Evolutionary conservation across 768 basidiomycete species (phyloP), one percentile per base, ranked within the genome.

Genomic region (Udeniomyces megalosporus): DNA sequence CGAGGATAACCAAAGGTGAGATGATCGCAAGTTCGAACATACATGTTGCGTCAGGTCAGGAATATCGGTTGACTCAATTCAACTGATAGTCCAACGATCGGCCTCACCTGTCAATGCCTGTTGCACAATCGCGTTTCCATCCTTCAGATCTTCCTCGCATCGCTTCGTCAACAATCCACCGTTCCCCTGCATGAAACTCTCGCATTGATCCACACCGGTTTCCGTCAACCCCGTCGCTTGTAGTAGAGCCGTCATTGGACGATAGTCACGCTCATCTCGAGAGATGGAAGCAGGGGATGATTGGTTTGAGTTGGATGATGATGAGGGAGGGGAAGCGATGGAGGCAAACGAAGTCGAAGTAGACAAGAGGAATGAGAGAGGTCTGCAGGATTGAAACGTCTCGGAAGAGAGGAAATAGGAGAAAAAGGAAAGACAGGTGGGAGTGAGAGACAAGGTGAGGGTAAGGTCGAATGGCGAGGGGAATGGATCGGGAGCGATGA

Each of bases 351-450:
- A 58, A 0, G 63, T 31, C 0, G 61, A 63, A 3, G 58, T 46
- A 14, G 51, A 46, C 22, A 81, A 70, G 46, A 89, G 78, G 35
- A 88, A 67, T 2, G 84, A 84, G 71, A 89, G 82, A 0, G 86
- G 80, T 7, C 88, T 80, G 70, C 87, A 90, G n/a, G 78, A 70
- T n/a, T 82, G 77, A 70, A 89, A 88, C 0, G 81, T 68, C 4
- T 71, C 51, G 2, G 78, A 73, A 64, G 76, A 75, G 0, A 85
- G 84, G 83, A 90, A 88, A 65, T 85, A 86, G 17, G 74, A 66
- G 71, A 90, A 85, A 72, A 88, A 90, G 48, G 77, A 76, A 52
- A 80, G 78, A 69, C 88, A 92, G 49, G 77, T 72, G 35, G 81
- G 81, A 17, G 84, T 80, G 69, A 86, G 88, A 71, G 87, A 85